These are phyloP conservation scores for Jimgerdemannia lactiflua DNA, from an alignment of 192 early-diverging fungal genomes.

Conservation along the genomic window DNA sequence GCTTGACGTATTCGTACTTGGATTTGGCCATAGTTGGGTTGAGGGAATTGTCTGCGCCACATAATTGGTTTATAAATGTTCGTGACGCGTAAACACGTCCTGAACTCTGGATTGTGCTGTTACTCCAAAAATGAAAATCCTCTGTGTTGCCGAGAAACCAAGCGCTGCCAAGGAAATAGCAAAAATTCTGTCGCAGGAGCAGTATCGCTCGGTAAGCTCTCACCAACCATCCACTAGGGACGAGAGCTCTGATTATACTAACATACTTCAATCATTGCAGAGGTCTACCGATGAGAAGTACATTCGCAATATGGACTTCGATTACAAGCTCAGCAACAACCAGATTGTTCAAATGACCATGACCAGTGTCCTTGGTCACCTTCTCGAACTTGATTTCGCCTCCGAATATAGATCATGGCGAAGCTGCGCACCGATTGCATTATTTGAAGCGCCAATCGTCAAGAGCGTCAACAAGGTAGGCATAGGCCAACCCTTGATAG, in stretches of 20 bases:
- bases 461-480: slow-evolving; percentile 49
- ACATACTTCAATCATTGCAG: slow-evolving; percentile 16
- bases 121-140: slow-evolving; percentile 55
- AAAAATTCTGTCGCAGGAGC: slow-evolving; percentile 62
- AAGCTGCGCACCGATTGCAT: slow-evolving; percentile 40
- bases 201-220: slow-evolving; percentile 23
- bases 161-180: slow-evolving; percentile 84
- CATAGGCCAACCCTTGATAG: neutral
- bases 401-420: slow-evolving; percentile 60
- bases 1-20: slow-evolving; percentile 88
- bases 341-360: slow-evolving; percentile 64
- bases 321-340: slow-evolving; percentile 51
- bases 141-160: slow-evolving; percentile 98
- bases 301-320: slow-evolving; percentile 83
- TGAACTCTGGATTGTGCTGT: too few species aligned
- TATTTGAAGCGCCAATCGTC: slow-evolving; percentile 72
- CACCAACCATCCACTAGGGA: neutral
- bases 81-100: neutral
- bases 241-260: neutral
- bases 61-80: too few species aligned
- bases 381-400: slow-evolving; percentile 69
- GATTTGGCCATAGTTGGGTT: slow-evolving; percentile 79
- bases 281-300: slow-evolving; percentile 48
- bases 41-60: too few species aligned
- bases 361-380: slow-evolving; percentile 83